Percentiles rank a stretch among this genome's conserved stretches.
phyloP scores from a whole-genome alignment of 768 basidiomycete genomes.

The Lentinula detonsa region DNA sequence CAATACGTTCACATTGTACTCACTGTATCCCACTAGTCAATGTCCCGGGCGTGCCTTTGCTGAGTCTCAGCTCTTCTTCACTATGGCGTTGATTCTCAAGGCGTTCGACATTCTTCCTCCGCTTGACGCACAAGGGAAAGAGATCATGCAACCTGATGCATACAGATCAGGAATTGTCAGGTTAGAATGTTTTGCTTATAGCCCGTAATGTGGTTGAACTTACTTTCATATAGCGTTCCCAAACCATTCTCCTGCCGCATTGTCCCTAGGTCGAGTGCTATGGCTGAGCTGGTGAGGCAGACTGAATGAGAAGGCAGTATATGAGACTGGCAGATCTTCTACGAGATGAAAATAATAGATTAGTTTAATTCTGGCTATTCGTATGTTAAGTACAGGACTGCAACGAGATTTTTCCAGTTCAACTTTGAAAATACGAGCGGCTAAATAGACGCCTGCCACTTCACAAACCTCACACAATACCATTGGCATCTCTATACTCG shows the following conservation, averaged over 20 bases:
- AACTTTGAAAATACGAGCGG: no score
- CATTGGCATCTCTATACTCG: no score
- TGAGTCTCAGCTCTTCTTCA: slow-evolving; percentile 1
- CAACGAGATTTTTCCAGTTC: no score
- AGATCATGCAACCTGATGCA: background rate
- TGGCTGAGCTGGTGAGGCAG: background rate
- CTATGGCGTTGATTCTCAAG: slow-evolving; percentile 1
- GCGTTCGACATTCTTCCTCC: background rate
- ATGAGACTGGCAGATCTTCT: background rate
- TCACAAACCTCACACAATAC: no score
- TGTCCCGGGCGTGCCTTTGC: background rate
- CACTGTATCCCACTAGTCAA: background rate
- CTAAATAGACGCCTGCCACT: no score
- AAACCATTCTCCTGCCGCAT: background rate
- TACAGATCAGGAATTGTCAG: background rate
- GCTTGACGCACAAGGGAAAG: background rate
- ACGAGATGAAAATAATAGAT: background rate
- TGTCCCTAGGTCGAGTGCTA: background rate
- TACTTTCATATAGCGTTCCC: background rate
- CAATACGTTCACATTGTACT: background rate
- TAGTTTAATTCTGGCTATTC: background rate
- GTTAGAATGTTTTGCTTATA: background rate
- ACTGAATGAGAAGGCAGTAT: background rate
- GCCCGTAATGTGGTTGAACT: no score
- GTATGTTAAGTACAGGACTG: no score